These are phyloP conservation scores for Nakazawaea populi DNA, from an alignment of 805 yeast genomes.

Conservation along the genomic window DNA sequence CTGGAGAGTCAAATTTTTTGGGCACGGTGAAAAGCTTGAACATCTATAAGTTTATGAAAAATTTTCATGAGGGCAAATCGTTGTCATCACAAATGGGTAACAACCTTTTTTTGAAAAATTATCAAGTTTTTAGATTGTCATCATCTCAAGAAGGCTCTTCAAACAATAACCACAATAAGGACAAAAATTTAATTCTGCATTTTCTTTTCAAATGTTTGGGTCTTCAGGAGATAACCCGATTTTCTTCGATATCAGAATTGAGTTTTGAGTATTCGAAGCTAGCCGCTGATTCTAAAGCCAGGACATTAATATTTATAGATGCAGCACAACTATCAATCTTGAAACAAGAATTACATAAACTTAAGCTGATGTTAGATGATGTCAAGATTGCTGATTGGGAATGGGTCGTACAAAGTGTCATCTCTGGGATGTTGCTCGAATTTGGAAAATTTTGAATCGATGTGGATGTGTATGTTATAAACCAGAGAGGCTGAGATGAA, in stretches of 20 bases:
- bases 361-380: too few relatives aligned
- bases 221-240: not conserved
- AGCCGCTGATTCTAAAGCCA: not conserved
- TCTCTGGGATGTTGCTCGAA: not conserved
- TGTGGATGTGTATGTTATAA: not conserved
- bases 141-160: conserved; percentile 17
- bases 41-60: conserved; percentile 34
- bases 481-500: not conserved
- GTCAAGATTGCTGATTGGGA: conserved; percentile 7
- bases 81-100: conserved; percentile 37
- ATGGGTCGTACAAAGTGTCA: conserved; percentile 8
- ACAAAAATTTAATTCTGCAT: not conserved
- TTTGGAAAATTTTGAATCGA: not conserved
- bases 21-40: conserved; percentile 41
- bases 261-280: not conserved
- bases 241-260: not conserved
- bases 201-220: conserved; percentile 2
- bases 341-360: not conserved
- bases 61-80: conserved; percentile 23
- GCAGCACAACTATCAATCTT: not conserved
- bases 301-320: not conserved
- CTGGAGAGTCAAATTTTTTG: conserved; percentile 57
- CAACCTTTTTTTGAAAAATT: conserved; percentile 24
- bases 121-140: conserved; percentile 28
- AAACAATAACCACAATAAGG: not conserved